Evolutionary conservation across 169 alveolate species (phyloP), one percentile per base, ranked within the genome.

Genomic region (Plasmodium chabaudi): DNA sequence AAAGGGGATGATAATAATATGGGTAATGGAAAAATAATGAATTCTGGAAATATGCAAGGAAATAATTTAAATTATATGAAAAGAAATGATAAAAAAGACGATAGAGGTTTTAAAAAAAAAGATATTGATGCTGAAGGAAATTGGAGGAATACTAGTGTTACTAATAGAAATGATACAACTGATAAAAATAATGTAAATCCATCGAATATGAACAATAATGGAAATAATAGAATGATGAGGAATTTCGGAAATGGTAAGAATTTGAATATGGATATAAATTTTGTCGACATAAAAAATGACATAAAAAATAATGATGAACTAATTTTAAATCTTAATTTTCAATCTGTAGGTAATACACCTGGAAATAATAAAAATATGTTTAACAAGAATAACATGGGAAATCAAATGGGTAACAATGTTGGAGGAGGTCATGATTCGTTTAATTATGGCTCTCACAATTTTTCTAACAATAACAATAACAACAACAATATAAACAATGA

Each of bases 61-160:
- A 74, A 74, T 55, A 44, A 61, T 74, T 51, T 12, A 15, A 74
- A 59, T 74, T 69, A 64, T 27, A 64, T 47, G 21, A 77, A 39
- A 23, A 77, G 89, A 64, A 77, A 64, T 51, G 89, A 77, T 63
- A 77, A 77, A 56, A 77, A 57, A 15, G 89, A 77, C 9, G 77
- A 77, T 1, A 47, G 89, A 25, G 39, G 39, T 77, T 77, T 64
- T 17, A 42, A 59, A 21, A 77, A 59, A 53, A 77, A 64, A 44
- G 89, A 77, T 42, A 47, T 64, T 6, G 89, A 64, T 23, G 44
- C 69, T 15, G 89, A 77, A n/a, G 65, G 44, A 7, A 77, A 77
- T 25, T 77, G 89, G 89, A 77, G 89, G 17, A 69, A 63, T 42
- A 46, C 77, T 19, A 42, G 63, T 39, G 15, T 46, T 7, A 15